These are phyloP conservation scores for Astrothelium subdiscretum DNA, from an alignment of 495 filamentous ascomycete species.

Conservation along the genomic window DNA sequence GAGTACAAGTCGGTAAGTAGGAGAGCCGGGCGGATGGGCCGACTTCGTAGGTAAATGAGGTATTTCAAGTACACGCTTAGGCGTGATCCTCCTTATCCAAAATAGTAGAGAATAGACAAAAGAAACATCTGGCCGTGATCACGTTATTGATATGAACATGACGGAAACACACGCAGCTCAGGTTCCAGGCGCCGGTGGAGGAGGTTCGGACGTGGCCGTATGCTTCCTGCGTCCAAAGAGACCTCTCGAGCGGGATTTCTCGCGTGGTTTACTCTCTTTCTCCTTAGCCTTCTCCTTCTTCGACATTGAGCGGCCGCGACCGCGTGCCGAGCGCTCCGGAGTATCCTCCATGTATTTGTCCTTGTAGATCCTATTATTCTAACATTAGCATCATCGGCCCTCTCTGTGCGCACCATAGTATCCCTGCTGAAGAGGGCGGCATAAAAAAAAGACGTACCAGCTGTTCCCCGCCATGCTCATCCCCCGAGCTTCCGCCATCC, in stretches of 20 bases:
- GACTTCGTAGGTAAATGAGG: background rate
- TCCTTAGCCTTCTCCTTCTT: conserved; percentile 15
- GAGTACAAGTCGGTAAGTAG: background rate
- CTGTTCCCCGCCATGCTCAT: conserved; percentile 97
- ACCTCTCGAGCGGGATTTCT: conserved; percentile 53
- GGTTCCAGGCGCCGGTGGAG: background rate
- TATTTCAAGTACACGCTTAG: background rate
- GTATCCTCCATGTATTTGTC: conserved; percentile 69
- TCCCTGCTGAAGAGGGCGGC: too few relatives aligned
- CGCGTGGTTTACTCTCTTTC: conserved; percentile 48
- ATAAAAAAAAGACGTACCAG: conserved; percentile 57
- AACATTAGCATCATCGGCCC: conserved; percentile 11
- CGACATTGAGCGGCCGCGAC: conserved; percentile 5
- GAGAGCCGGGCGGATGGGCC: background rate
- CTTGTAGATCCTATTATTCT: conserved; percentile 69
- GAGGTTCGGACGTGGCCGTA: background rate
- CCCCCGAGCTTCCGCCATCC: conserved; percentile 79
- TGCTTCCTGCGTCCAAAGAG: conserved; percentile 54
- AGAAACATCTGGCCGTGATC: background rate
- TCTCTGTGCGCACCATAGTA: too few relatives aligned
- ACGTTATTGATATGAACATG: background rate
- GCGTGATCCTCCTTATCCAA: background rate
- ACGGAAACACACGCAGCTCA: background rate
- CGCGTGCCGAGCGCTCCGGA: conserved; percentile 27
- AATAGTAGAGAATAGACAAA: background rate